Base-by-base conservation (phyloP, 2,329 filamentous ascomycete genomes). In the Monilinia fructicola region DNA sequence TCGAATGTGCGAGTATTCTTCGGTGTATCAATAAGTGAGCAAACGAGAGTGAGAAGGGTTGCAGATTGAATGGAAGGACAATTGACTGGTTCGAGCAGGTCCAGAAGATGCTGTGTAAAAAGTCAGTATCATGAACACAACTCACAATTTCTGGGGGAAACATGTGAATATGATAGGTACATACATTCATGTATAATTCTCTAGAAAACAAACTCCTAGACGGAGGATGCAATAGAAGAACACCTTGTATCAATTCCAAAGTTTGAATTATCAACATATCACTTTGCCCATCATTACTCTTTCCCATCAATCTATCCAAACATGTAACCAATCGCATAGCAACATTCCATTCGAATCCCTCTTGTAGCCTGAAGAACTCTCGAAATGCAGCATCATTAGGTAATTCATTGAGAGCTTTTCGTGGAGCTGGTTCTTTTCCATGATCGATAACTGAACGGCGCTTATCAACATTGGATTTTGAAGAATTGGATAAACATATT, bases 311-410 rank as follows among this genome's bases (percentile, higher is more conserved):
- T 67, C 92, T 85, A 78, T 97, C 93, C 54, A 98, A 86, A 66
- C 92, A 96, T 64, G 89, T 87, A 69, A 97, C 89, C 68, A 98
- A 84, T 68, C 93, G 88, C 79, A 92, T 88, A 18, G 92, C 90
- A 65, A 98, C 92, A 80, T 99, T 99, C 91, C 93, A 98, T 80
- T 98, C 92, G 76, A 99, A 99, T 3, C 93, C 92, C 76, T 98
- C 93, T 78, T 99, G 95, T 71, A 98, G 78, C 77, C 96, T 92
- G 82, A 97, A 97, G 81, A 98, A 98, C 78, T 97, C 93, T 71
- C 92, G 84, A 77, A 97, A 98, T 26, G 93, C 94, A 26, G 91
- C 92, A 78, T 98, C 95, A 70, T 89, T 86, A 61, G 86, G 84
- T 69, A 97, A 80, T 67, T 92, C 88, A 28, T 81, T 81, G 60